Base-by-base conservation (phyloP, 352 stramenopile genomes). In the Pythium rishiriense region DNA sequence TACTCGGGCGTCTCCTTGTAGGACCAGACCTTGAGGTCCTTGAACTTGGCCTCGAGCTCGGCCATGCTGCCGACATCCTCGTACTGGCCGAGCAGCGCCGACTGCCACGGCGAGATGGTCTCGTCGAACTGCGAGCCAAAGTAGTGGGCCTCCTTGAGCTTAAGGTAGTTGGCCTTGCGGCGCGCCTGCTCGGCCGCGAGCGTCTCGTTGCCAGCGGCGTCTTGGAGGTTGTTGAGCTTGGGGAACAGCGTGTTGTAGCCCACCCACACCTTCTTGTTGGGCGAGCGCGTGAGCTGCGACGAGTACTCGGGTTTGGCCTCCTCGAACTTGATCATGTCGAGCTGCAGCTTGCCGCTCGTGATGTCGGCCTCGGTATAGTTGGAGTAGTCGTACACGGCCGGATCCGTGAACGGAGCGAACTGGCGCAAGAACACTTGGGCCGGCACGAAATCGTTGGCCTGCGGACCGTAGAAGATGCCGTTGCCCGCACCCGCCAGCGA, bases 401-500 rank as follows among this genome's bases (percentile, higher is more conserved):
- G 33, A 14, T 39, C 19, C 12, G 25, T 43, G 53, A 60, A 31
- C 6, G 43, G 56, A 29, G 56, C 69, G 10, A 78, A 58, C 3
- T 54, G 29, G 37, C 69, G 65, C 12, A 79, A 31, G 56, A 85
- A 79, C 17, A 68, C 58, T 17, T 68, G 55, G 11, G 72, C 58
- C 35, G 74, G 69, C n/a, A 75, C 41, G 3, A 56, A 41, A 48
- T 85, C 77, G 41, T 47, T 64, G 0, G 41, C 22, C 46, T 85
- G 76, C 0, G 74, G 74, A 9, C 76, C 76, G 56, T 79, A 81
- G 55, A 85, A 84, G 43, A 79, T 61, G 22, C 78, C 75, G 55
- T 85, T 85, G 42, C 80, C 74, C 4, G 73, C 70, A 2, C 78
- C 76, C 0, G 73, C 75, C 9, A 87, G 64, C 58, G 68, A 79